Evolutionary conservation across 2,329 filamentous ascomycete species (phyloP).

Genomic region (Pyricularia sp.): DNA sequence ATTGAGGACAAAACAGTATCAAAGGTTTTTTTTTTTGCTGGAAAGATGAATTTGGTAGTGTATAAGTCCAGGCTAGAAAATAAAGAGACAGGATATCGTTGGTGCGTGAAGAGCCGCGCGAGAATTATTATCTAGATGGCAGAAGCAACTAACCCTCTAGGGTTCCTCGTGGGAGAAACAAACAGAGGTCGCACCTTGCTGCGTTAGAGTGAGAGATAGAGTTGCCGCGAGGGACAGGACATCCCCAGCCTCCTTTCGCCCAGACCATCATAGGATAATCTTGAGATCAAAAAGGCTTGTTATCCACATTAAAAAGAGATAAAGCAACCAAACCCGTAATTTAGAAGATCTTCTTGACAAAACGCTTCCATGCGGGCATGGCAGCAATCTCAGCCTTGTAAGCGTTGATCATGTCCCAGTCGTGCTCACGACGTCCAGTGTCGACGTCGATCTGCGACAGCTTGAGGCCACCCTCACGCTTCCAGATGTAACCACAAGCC

Average conservation of each 20-base stretch:
- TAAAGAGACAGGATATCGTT: neutral
- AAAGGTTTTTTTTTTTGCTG: neutral
- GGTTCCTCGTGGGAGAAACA: neutral
- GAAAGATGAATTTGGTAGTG: neutral
- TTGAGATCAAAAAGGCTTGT: neutral
- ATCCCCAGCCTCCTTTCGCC: neutral
- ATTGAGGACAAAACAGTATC: no score
- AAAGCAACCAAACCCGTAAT: neutral
- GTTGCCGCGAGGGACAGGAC: neutral
- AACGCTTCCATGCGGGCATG: conserved; percentile 9
- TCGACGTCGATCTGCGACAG: conserved; percentile 53
- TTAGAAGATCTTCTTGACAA: conserved; percentile 5
- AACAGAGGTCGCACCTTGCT: neutral
- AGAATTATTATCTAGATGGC: neutral
- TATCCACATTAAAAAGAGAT: neutral
- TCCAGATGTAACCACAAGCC: conserved; percentile 48
- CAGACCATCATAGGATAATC: neutral
- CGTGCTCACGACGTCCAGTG: conserved; percentile 47
- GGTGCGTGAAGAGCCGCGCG: neutral
- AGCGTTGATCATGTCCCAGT: conserved; percentile 50
- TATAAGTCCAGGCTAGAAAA: neutral
- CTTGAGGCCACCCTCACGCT: conserved; percentile 45
- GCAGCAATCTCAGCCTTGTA: conserved; percentile 23
- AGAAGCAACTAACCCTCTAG: neutral
- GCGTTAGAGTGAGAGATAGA: neutral